phyloP scores from a whole-genome alignment of 2,329 filamentous ascomycete species.

The Exophiala alcalophila region DNA sequence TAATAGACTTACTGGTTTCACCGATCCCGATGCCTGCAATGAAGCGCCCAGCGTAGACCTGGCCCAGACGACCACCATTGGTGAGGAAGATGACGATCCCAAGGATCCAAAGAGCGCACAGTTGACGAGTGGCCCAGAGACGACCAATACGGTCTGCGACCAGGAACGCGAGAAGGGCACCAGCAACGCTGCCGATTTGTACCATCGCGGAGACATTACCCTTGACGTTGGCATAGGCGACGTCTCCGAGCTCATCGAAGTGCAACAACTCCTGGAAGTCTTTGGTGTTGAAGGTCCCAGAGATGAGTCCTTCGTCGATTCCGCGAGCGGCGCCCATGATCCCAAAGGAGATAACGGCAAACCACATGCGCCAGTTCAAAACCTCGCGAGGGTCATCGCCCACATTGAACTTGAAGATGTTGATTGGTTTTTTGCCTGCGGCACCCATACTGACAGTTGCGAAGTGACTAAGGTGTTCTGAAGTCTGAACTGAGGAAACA shows the following conservation, averaged over 20 bases:
- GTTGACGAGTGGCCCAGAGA: constrained; percentile 29
- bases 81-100: constrained; percentile 37
- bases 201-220: constrained; percentile 43
- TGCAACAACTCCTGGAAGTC: constrained; percentile 26
- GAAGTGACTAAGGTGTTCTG: too few relatives aligned
- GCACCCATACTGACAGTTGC: too few relatives aligned
- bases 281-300: constrained; percentile 33
- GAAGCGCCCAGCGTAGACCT: constrained; percentile 45
- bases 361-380: constrained; percentile 36
- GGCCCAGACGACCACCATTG: constrained; percentile 37
- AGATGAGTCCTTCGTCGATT: constrained; percentile 30
- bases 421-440: constrained; percentile 38
- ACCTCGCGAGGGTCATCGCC: constrained; percentile 35
- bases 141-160: constrained; percentile 33
- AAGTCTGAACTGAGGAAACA: too few relatives aligned
- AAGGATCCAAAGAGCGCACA: constrained; percentile 27
- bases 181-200: constrained; percentile 39
- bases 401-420: constrained; percentile 35
- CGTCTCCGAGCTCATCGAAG: constrained; percentile 25
- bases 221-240: constrained; percentile 34
- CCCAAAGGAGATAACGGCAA: constrained; percentile 30
- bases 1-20: too few relatives aligned
- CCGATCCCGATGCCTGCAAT: constrained; percentile 42
- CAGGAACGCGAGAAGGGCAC: constrained; percentile 36
- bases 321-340: constrained; percentile 29